These are phyloP conservation scores for Backusella sp. DNA, from an alignment of 192 early-diverging fungal genomes.

Conservation along the genomic window DNA sequence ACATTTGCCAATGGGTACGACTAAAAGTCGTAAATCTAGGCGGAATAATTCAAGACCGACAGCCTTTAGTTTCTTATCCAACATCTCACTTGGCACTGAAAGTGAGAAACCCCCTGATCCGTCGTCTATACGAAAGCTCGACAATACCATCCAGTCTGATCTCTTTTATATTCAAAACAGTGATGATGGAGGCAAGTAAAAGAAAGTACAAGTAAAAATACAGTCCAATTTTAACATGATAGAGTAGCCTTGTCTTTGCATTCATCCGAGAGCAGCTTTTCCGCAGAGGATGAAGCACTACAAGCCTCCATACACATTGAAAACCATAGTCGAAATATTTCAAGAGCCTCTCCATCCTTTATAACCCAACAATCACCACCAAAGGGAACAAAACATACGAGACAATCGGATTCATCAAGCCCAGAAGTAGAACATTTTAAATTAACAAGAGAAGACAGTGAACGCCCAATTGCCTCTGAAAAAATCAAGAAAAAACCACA, in stretches of 20 bases:
- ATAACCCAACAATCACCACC: conserved; percentile 18
- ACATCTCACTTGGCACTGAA: conserved; percentile 34
- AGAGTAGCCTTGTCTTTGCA: conserved; percentile 26
- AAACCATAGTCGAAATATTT: background rate
- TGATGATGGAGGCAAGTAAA: conserved; percentile 1
- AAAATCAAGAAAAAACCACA: conserved; percentile 39
- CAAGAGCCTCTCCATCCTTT: conserved; percentile 21
- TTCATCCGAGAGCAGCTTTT: conserved; percentile 30
- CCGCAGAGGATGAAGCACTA: conserved; percentile 22
- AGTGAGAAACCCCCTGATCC: conserved; percentile 1
- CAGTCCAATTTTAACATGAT: background rate
- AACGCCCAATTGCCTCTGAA: conserved; percentile 37
- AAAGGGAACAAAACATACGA: conserved; percentile 10
- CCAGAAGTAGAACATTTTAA: conserved; percentile 30
- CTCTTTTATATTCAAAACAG: conserved; percentile 2
- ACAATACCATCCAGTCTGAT: background rate
- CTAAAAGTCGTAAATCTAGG: conserved; percentile 35
- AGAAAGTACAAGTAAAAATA: background rate
- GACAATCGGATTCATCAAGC: conserved; percentile 12
- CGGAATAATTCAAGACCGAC: conserved; percentile 31
- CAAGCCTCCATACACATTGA: conserved; percentile 5
- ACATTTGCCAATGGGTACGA: conserved; percentile 31
- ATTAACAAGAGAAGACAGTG: conserved; percentile 38
- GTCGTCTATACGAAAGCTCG: conserved; percentile 3
- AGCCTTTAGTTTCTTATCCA: conserved; percentile 36